These are phyloP conservation scores for Gyrodon lividus DNA, from an alignment of 768 basidiomycete genomes.

Conservation along the genomic window DNA sequence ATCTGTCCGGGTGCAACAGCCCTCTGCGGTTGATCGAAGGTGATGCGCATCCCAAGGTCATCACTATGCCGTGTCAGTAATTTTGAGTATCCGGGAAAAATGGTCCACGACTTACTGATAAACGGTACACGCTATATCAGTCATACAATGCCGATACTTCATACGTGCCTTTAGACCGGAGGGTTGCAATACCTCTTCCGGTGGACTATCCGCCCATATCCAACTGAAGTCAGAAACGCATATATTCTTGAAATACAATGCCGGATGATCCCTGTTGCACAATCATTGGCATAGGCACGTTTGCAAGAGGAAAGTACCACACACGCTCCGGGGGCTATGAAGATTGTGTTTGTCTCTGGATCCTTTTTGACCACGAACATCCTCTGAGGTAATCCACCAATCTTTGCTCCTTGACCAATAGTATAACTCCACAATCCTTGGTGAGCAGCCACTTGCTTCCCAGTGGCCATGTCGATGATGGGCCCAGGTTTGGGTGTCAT, in stretches of 20 bases:
- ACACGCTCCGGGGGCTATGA: constrained; percentile 73
- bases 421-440: constrained; percentile 83
- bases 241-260: constrained; percentile 45
- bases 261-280: constrained; percentile 53
- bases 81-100: background rate
- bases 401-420: constrained; percentile 74
- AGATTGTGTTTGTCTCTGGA: constrained; percentile 56
- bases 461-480: constrained; percentile 58
- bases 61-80: constrained; percentile 18
- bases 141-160: constrained; percentile 74
- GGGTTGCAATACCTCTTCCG: constrained; percentile 39
- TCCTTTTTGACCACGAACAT: constrained; percentile 81
- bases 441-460: constrained; percentile 58
- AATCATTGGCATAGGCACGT: background rate
- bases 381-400: constrained; percentile 57
- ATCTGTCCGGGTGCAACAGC: constrained; percentile 82
- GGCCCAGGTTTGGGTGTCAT: constrained; percentile 66
- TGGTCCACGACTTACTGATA: constrained; percentile 38
- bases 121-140: constrained; percentile 50
- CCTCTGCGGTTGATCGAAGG: constrained; percentile 58
- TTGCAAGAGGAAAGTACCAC: constrained; percentile 14
- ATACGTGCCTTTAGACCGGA: constrained; percentile 50
- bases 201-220: constrained; percentile 71
- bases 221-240: constrained; percentile 58
- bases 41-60: constrained; percentile 36